A percentile compares a stretch with the other conserved stretches of the same genome.
Conservation (phyloP, 2,329 filamentous ascomycete species). For the Talaromyces sp. region DNA sequence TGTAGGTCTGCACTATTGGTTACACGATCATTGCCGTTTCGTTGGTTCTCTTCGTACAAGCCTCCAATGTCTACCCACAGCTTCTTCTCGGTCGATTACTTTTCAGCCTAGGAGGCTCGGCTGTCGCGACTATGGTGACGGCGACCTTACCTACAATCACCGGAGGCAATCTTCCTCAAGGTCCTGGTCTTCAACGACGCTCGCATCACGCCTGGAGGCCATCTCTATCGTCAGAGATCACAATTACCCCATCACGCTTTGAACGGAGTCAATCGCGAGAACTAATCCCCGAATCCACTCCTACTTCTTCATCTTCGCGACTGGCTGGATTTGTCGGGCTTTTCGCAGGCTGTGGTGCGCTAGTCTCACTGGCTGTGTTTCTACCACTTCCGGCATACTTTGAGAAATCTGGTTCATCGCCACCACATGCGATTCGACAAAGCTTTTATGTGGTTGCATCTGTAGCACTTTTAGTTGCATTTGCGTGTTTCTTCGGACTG, state of each 20-base stretch:
- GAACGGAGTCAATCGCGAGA: slow-evolving; percentile 19
- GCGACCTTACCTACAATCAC: slow-evolving; percentile 78
- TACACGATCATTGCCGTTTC: slow-evolving; percentile 77
- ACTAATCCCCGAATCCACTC: slow-evolving; percentile 15
- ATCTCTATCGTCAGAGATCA: slow-evolving; percentile 58
- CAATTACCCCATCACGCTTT: slow-evolving; percentile 54
- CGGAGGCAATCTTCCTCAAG: slow-evolving; percentile 23
- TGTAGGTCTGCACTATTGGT: slow-evolving; percentile 60
- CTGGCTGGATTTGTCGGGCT: slow-evolving; percentile 87
- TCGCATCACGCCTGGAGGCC: slow-evolving; percentile 36
- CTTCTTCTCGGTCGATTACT: slow-evolving; percentile 77
- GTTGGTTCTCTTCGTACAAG: slow-evolving; percentile 78
- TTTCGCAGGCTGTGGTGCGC: slow-evolving; percentile 86
- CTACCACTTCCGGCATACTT: slow-evolving; percentile 83
- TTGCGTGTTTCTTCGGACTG: slow-evolving; percentile 76
- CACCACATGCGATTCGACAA: slow-evolving; percentile 69
- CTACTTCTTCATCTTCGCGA: slow-evolving; percentile 50
- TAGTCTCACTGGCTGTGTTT: slow-evolving; percentile 77
- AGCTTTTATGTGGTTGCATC: slow-evolving; percentile 83
- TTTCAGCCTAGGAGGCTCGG: slow-evolving; percentile 90
- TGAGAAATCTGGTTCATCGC: slow-evolving; percentile 66
- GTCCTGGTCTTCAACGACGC: slow-evolving; percentile 20
- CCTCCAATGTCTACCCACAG: slow-evolving; percentile 81
- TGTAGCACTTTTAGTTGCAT: slow-evolving; percentile 67
- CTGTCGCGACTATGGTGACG: slow-evolving; percentile 95